These are phyloP conservation scores for Phytomonas francai DNA, from an alignment of 208 protist genomes.

Conservation along the genomic window DNA sequence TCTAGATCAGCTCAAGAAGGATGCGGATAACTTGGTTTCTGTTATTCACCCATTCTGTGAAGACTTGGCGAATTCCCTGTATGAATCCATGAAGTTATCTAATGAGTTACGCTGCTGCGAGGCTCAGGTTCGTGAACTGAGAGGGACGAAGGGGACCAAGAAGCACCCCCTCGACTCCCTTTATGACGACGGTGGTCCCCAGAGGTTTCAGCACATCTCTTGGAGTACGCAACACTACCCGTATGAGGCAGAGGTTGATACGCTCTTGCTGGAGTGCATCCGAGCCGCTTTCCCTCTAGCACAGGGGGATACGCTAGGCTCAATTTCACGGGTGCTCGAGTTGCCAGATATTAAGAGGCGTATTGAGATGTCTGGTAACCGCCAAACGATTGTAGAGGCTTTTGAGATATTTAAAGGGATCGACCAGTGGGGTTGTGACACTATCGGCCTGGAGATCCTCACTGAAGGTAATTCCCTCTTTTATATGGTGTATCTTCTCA, in stretches of 20 bases:
- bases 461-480: constrained; percentile 87
- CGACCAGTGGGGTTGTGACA: constrained; percentile 85
- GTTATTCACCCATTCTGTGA: constrained; percentile 57
- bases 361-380: constrained; percentile 37
- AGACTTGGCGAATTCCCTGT: constrained; percentile 39
- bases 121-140: constrained; percentile 35
- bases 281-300: constrained; percentile 58
- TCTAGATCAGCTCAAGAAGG: constrained; percentile 21
- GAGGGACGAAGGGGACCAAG: constrained; percentile 15
- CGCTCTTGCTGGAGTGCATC: constrained; percentile 54
- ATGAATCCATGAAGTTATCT: constrained; percentile 40
- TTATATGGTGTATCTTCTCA: constrained; percentile 70
- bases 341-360: constrained; percentile 39
- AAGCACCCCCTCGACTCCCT: constrained; percentile 76
- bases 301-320: constrained; percentile 24
- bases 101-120: constrained; percentile 59
- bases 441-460: constrained; percentile 79
- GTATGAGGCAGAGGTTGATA: constrained; percentile 56
- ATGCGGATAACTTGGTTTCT: constrained; percentile 40
- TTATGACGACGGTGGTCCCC: constrained; percentile 81
- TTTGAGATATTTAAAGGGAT: constrained; percentile 82
- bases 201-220: constrained; percentile 69
- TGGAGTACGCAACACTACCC: constrained; percentile 64
- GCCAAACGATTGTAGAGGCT: constrained; percentile 48
- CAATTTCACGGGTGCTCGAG: constrained; percentile 50